Conservation (phyloP, 129 eudicot genomes). For the Flaveria ramosissima region DNA sequence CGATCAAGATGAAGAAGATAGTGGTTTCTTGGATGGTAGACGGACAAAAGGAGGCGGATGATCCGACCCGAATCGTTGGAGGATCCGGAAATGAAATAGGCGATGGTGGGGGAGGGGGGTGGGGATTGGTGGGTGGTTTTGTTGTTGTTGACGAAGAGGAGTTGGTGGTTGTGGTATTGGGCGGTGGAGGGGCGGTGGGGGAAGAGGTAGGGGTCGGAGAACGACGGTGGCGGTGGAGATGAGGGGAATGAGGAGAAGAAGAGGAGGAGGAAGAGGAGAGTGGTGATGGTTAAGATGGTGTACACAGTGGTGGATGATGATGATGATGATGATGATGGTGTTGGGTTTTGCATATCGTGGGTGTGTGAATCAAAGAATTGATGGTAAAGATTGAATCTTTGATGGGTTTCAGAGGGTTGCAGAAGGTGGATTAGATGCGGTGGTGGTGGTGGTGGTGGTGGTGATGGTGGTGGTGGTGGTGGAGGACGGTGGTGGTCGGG, state of each 20-base stretch:
- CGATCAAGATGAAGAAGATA: conserved; percentile 79
- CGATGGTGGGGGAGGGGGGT: conserved; percentile 70
- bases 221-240: conserved; percentile 33
- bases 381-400: conserved; percentile 28
- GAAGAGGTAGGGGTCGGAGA: conserved; percentile 55
- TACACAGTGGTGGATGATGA: conserved; percentile 44
- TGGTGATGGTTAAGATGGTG: conserved; percentile 37
- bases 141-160: conserved; percentile 37
- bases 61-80: conserved; percentile 54
- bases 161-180: conserved; percentile 48
- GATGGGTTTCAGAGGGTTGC: background rate
- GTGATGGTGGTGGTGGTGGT: conserved; percentile 21
- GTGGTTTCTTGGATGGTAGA: conserved; percentile 80
- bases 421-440: conserved; percentile 8
- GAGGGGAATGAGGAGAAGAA: conserved; percentile 36
- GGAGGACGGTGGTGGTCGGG: conserved; percentile 27
- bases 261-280: conserved; percentile 51
- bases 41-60: conserved; percentile 58
- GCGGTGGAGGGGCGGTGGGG: conserved; percentile 49
- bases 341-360: conserved; percentile 41
- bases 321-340: conserved; percentile 43
- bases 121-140: conserved; percentile 34
- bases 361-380: background rate
- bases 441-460: conserved; percentile 26
- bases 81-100: conserved; percentile 87